A percentile compares a stretch with the other conserved stretches of the same genome.
Conservation (phyloP, 2,329 filamentous ascomycete species). For the Podosphaera xanthii region DNA sequence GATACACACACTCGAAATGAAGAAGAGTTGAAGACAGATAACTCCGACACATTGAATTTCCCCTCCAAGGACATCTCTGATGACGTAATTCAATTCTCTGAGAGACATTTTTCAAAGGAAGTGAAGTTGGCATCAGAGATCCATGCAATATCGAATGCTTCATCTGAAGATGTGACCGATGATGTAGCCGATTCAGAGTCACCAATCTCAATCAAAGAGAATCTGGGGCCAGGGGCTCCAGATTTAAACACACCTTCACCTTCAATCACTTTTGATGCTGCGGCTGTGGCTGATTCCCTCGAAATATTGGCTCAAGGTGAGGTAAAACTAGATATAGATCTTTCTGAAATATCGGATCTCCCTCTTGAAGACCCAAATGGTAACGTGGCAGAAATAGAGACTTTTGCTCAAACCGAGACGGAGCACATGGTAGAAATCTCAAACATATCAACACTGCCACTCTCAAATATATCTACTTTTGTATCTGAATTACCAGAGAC, state of each 20-base stretch:
- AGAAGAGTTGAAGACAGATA: constrained; percentile 10
- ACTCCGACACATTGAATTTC: constrained; percentile 14
- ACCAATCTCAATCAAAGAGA: too few relatives aligned
- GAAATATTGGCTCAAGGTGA: background rate
- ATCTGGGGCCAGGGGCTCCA: too few relatives aligned
- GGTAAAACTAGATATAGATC: background rate
- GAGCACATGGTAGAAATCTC: background rate
- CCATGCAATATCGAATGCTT: background rate
- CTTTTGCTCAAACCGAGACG: background rate
- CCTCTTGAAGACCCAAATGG: too few relatives aligned
- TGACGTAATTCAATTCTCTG: background rate
- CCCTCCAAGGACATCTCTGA: background rate
- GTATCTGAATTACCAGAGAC: background rate
- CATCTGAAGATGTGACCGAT: background rate
- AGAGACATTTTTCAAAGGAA: background rate
- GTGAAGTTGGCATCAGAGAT: background rate
- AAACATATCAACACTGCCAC: background rate
- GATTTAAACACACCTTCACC: too few relatives aligned
- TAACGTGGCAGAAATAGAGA: background rate
- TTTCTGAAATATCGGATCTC: background rate
- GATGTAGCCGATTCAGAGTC: too few relatives aligned
- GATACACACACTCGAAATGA: constrained; percentile 4
- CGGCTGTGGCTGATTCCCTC: background rate
- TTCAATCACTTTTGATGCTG: background rate
- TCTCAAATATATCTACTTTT: background rate